phyloP scores from a whole-genome alignment of 2,329 filamentous ascomycete genomes.

The Aaosphaeria pasadenensis region DNA sequence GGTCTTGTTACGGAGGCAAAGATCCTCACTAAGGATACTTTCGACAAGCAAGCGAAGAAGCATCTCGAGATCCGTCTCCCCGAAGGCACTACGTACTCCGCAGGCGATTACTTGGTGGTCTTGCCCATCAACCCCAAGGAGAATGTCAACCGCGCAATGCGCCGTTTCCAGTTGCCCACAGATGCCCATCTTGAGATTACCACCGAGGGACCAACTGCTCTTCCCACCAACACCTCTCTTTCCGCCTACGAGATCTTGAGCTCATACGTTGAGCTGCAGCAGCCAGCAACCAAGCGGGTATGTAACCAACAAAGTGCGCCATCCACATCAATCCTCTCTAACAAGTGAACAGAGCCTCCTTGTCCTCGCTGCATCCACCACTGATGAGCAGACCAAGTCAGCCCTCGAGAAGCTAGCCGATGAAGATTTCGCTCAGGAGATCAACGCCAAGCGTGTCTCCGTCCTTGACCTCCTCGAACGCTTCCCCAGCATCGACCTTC shows the following conservation, averaged over 20 bases:
- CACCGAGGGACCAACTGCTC: slow-evolving; percentile 60
- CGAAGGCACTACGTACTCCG: slow-evolving; percentile 58
- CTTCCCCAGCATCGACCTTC: slow-evolving; percentile 55
- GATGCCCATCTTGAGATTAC: slow-evolving; percentile 64
- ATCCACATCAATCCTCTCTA: too few species aligned
- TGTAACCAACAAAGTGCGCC: too few species aligned
- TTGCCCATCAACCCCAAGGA: slow-evolving; percentile 66
- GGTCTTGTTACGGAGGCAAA: slow-evolving; percentile 31
- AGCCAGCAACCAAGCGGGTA: slow-evolving; percentile 59
- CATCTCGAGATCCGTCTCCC: slow-evolving; percentile 46
- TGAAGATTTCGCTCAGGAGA: slow-evolving; percentile 34
- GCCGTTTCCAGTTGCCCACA: slow-evolving; percentile 64
- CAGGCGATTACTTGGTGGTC: slow-evolving; percentile 74
- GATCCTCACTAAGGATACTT: slow-evolving; percentile 17
- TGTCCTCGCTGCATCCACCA: slow-evolving; percentile 48
- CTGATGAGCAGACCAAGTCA: slow-evolving; percentile 48
- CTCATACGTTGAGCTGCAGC: slow-evolving; percentile 70
- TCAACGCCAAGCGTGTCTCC: slow-evolving; percentile 55
- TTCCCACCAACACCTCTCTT: slow-evolving; percentile 61
- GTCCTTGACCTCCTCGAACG: slow-evolving; percentile 68
- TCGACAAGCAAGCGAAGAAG: slow-evolving; percentile 25
- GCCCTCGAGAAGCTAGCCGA: slow-evolving; percentile 50
- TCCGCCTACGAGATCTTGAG: slow-evolving; percentile 63
- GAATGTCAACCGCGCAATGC: slow-evolving; percentile 62
- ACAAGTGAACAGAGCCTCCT: slow-evolving; percentile 49